A percentile compares a stretch with the other conserved stretches of the same genome.
phyloP scores from a whole-genome alignment of 176 grass and related monocot species.

The Canna indica region DNA sequence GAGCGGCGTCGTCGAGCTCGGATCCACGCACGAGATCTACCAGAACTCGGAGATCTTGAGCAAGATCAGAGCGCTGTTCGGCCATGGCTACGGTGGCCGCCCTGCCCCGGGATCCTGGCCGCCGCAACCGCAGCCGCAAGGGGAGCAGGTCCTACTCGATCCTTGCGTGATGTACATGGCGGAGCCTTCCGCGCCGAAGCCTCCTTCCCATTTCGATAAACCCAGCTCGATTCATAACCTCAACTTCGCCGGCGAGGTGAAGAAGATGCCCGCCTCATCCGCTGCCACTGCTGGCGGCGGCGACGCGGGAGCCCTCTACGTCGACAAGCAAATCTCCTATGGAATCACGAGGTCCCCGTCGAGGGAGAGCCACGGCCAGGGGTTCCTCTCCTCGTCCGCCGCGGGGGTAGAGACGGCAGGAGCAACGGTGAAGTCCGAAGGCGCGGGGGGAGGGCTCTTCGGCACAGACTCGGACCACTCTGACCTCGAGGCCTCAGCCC shows the following conservation, averaged over 20 bases:
- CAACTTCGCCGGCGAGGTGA: conserved; percentile 25
- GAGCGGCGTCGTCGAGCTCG: conserved; percentile 78
- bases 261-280: conserved; percentile 27
- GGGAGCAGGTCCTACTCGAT: conserved; percentile 43
- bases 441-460: conserved; percentile 24
- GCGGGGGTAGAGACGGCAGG: not conserved
- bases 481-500: conserved; percentile 66
- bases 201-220: not conserved
- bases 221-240: not conserved
- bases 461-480: conserved; percentile 90
- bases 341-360: conserved; percentile 47
- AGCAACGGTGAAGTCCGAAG: conserved; percentile 4
- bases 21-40: conserved; percentile 65
- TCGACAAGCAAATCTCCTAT: conserved; percentile 26
- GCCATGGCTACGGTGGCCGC: conserved; percentile 27
- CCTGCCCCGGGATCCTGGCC: conserved; percentile 6
- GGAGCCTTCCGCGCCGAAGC: conserved; percentile 30
- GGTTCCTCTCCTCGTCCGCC: conserved; percentile 69
- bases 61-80: conserved; percentile 56
- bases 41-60: conserved; percentile 46
- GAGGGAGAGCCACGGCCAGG: conserved; percentile 66
- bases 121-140: not conserved
- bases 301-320: conserved; percentile 35
- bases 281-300: not conserved
- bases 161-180: conserved; percentile 74